These are phyloP conservation scores for Sordariomycetes sp. DNA, from an alignment of 2,329 filamentous ascomycete species.

Conservation along the genomic window DNA sequence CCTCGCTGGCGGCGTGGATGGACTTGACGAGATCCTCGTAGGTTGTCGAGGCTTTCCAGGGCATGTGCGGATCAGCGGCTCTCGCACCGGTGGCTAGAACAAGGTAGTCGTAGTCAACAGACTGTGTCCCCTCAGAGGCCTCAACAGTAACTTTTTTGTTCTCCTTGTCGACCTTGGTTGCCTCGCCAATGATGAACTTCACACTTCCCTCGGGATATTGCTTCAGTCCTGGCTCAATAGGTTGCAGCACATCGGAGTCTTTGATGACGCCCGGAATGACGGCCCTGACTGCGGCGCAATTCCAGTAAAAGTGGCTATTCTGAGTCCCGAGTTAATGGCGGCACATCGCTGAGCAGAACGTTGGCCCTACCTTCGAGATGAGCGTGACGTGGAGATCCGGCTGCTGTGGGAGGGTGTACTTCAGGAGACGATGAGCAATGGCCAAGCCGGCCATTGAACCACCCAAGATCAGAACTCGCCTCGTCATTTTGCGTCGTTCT, in stretches of 20 bases:
- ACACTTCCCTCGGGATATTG: slow-evolving; percentile 39
- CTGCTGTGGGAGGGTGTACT: slow-evolving; percentile 34
- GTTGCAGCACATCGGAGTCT: slow-evolving; percentile 39
- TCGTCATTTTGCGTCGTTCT: slow-evolving; percentile 33
- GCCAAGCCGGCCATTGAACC: slow-evolving; percentile 44
- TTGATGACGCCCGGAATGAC: slow-evolving; percentile 39
- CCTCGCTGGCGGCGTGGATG: slow-evolving; percentile 29
- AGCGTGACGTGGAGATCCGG: slow-evolving; percentile 44
- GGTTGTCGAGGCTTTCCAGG: slow-evolving; percentile 42
- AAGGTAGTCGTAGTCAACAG: slow-evolving; percentile 43
- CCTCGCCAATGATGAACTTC: slow-evolving; percentile 43
- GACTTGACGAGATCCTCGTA: slow-evolving; percentile 32
- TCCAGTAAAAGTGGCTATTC: slow-evolving; percentile 52
- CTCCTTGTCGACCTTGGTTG: slow-evolving; percentile 33
- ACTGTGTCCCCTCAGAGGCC: slow-evolving; percentile 14
- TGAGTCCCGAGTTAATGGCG: slow-evolving; percentile 12
- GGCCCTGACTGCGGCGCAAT: slow-evolving; percentile 45
- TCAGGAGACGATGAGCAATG: slow-evolving; percentile 44
- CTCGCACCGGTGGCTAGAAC: slow-evolving; percentile 48
- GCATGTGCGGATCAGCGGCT: slow-evolving; percentile 26
- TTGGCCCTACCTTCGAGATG: slow-evolving; percentile 40
- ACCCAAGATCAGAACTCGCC: slow-evolving; percentile 45
- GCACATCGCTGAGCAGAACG: background rate
- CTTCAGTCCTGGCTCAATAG: slow-evolving; percentile 38
- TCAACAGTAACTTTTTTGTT: slow-evolving; percentile 32